These are phyloP conservation scores for Ophiostoma piceae DNA, from an alignment of 2,329 filamentous ascomycete species.

Conservation along the genomic window DNA sequence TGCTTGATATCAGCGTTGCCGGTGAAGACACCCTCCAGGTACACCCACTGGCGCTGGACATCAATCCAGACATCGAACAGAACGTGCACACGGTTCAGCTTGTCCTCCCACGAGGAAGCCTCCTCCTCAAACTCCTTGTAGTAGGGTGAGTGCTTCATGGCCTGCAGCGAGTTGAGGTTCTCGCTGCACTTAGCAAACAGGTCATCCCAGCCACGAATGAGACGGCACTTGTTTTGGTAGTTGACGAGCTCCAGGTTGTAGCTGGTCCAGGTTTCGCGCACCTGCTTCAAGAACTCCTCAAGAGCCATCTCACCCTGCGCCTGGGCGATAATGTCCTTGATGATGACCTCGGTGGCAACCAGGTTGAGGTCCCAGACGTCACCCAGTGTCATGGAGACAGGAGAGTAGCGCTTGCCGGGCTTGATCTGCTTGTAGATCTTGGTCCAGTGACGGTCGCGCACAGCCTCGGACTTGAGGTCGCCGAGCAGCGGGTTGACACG, in stretches of 20 bases:
- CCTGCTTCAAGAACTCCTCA: slow-evolving; percentile 94
- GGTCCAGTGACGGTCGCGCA: slow-evolving; percentile 92
- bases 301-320: slow-evolving; percentile 97
- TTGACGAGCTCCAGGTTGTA: slow-evolving; percentile 91
- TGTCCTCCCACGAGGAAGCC: slow-evolving; percentile 94
- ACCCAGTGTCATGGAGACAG: slow-evolving; percentile 90
- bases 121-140: slow-evolving; percentile 99
- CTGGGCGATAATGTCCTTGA: slow-evolving; percentile 89
- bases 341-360: slow-evolving; percentile 75
- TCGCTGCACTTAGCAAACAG: slow-evolving; percentile 98
- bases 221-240: slow-evolving; percentile 95
- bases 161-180: slow-evolving; percentile 93
- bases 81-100: slow-evolving; percentile 92
- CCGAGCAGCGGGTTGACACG: slow-evolving; percentile 85
- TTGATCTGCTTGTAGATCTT: slow-evolving; percentile 96
- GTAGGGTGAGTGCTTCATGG: slow-evolving; percentile 98
- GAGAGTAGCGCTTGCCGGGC: slow-evolving; percentile 88
- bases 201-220: slow-evolving; percentile 97
- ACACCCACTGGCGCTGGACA: slow-evolving; percentile 99
- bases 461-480: slow-evolving; percentile 93
- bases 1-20: slow-evolving; percentile 99
- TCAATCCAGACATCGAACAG: slow-evolving; percentile 99
- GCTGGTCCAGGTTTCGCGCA: slow-evolving; percentile 93
- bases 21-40: slow-evolving; percentile 96
- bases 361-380: slow-evolving; percentile 98